Percentiles rank a stretch among this genome's conserved stretches.
phyloP scores from a whole-genome alignment of 2,329 filamentous ascomycete genomes.

The Fragosphaeria purpurea region DNA sequence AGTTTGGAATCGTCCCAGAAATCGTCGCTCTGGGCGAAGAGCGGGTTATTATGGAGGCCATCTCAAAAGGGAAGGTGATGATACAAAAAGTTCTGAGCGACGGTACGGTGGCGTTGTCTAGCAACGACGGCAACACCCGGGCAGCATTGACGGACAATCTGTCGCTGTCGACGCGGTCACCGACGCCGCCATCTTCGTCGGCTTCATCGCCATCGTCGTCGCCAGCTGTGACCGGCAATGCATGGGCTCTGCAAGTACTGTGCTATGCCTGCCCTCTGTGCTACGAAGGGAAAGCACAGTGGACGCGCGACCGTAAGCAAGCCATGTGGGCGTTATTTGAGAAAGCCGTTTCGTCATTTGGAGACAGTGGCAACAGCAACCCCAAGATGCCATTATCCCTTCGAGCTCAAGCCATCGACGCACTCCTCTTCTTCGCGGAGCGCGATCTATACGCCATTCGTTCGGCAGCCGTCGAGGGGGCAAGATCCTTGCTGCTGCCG shows the following conservation, averaged over 20 bases:
- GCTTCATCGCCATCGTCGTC: neutral
- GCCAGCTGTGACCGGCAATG: constrained; percentile 5
- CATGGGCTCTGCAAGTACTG: constrained; percentile 16
- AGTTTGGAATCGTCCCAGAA: constrained; percentile 17
- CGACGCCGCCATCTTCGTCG: no score
- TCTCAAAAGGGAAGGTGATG: neutral
- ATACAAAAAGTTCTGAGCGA: neutral
- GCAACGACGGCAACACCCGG: neutral
- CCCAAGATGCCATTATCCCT: constrained; percentile 1
- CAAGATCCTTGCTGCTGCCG: constrained; percentile 16
- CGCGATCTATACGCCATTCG: constrained; percentile 20
- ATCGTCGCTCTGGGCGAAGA: constrained; percentile 13
- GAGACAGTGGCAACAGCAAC: constrained; percentile 3
- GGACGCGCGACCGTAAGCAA: constrained; percentile 13
- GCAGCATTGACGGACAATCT: neutral
- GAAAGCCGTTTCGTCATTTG: constrained; percentile 7
- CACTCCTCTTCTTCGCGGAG: constrained; percentile 22
- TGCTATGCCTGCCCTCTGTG: constrained; percentile 23
- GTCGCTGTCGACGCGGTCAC: constrained; percentile 6
- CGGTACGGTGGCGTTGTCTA: neutral
- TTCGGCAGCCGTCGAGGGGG: constrained; percentile 15
- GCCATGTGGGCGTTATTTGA: constrained; percentile 20
- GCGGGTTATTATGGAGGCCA: constrained; percentile 10
- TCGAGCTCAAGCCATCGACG: constrained; percentile 17
- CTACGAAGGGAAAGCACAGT: constrained; percentile 22